A percentile compares a stretch with the other conserved stretches of the same genome.
These are phyloP conservation scores for Alloascoidea africana DNA, from an alignment of 805 yeast genomes.

Conservation along the genomic window DNA sequence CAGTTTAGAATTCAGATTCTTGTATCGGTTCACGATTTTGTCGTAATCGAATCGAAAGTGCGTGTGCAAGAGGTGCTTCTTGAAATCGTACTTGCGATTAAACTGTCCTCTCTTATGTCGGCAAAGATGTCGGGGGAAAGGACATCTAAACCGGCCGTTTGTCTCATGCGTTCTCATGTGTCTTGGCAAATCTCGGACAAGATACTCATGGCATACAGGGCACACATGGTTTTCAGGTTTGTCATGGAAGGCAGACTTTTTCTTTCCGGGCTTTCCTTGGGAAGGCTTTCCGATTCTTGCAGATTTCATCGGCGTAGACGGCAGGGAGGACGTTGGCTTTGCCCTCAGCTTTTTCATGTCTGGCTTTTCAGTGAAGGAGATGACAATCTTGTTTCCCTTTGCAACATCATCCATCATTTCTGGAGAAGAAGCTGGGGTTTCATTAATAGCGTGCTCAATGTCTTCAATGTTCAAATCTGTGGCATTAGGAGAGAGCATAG, in stretches of 20 bases:
- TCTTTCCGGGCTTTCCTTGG: neutral
- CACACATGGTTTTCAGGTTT: constrained; percentile 19
- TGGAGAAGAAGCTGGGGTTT: neutral
- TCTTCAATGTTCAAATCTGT: neutral
- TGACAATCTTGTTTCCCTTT: neutral
- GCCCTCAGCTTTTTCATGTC: neutral
- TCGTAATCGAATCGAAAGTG: constrained; percentile 40
- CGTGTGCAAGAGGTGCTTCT: constrained; percentile 45
- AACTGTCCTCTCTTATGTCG: constrained; percentile 45
- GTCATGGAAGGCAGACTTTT: constrained; percentile 3
- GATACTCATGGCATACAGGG: constrained; percentile 34
- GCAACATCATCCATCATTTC: neutral
- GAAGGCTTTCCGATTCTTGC: too few species aligned
- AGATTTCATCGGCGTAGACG: too few species aligned
- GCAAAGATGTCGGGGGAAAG: constrained; percentile 39
- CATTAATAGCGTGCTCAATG: neutral
- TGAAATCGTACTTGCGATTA: constrained; percentile 54
- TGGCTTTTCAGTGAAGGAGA: neutral
- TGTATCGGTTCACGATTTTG: constrained; percentile 24
- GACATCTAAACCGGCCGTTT: constrained; percentile 40
- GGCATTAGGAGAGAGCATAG: neutral
- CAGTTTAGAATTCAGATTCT: constrained; percentile 38
- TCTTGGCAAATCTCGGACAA: constrained; percentile 45
- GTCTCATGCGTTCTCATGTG: constrained; percentile 49
- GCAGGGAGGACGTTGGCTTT: too few species aligned